Conservation (phyloP, 176 grass and related monocot genomes). For the Hsuehochloa calcarea region DNA sequence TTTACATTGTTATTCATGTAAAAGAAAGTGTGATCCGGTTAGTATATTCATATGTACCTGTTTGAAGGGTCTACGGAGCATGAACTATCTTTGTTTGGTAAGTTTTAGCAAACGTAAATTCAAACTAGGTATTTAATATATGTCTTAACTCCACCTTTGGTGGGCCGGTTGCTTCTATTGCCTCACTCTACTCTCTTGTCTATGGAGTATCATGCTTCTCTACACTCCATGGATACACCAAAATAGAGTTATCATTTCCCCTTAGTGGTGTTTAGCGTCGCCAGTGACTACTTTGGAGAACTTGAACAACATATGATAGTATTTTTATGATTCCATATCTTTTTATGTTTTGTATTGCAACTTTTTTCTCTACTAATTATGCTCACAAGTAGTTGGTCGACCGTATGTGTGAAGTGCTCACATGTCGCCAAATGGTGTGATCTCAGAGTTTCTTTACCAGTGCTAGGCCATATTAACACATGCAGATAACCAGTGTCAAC, state of each 20-base stretch:
- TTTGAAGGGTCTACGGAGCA: neutral
- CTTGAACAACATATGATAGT: neutral
- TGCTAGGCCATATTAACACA: neutral
- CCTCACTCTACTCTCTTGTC: neutral
- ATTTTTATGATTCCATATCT: neutral
- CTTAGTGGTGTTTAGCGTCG: neutral
- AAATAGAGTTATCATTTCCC: neutral
- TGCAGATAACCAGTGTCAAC: neutral
- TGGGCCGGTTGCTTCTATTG: accelerated
- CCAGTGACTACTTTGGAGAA: neutral
- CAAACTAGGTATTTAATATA: neutral
- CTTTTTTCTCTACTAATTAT: neutral
- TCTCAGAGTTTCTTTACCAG: too few relatives aligned
- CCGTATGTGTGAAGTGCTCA: neutral
- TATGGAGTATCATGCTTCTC: neutral
- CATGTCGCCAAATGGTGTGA: neutral
- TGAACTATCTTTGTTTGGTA: neutral
- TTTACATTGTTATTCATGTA: neutral
- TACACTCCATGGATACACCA: neutral
- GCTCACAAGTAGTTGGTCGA: neutral
- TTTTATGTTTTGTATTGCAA: neutral
- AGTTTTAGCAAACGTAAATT: neutral
- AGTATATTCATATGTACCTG: neutral
- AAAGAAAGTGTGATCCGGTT: neutral
- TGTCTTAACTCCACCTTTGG: neutral